Evolutionary conservation across 2,329 filamentous ascomycete species (phyloP), one percentile per base, ranked within the genome.

Genomic region (Alternaria triticina): DNA sequence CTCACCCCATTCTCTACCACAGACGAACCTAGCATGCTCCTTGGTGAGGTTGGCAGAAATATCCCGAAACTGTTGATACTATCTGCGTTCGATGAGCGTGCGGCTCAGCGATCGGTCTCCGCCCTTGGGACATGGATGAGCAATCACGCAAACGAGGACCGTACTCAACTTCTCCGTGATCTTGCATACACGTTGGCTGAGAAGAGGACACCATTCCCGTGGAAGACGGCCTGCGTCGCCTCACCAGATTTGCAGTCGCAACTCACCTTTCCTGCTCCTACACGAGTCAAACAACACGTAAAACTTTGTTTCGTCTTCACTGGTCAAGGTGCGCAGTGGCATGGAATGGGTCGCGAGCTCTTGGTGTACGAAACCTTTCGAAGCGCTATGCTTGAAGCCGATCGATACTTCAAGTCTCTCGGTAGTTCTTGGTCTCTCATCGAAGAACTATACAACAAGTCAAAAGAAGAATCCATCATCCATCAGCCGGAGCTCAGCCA

Each of bases 301-400:
- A 43, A 50, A 1, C 1, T 66, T 1, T 61, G 66, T 43, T 68
- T 66, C 27, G 67, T 76, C 2, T 79, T 77, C 65, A 79, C 73
- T 2, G 76, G 76, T 2, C 75, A 79, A 63, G 75, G 76, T 10
- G 75, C 75, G 3, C 73, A 77, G 43, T 78, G 69, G 65, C 11
- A 47, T 44, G 59, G 59, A 0, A 77, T 77, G 74, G 74, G 72
- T 10, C 47, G 57, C 4, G 67, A 73, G 28, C 54, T 76, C n/a
- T 49, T 70, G 33, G 25, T 15, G 11, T 71, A 67, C 23, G 23
- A 58, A 3, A 43, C 57, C 2, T 75, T 74, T 52, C 12, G 40
- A 2, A 12, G 58, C 4, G 63, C 59, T 10, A 52, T 74, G 25
- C n/a, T 51, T 7, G 36, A 62, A 36, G 59, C 67, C 5, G 59